Base-by-base conservation (phyloP, 495 filamentous ascomycete genomes). In the Platismatia glauca region DNA sequence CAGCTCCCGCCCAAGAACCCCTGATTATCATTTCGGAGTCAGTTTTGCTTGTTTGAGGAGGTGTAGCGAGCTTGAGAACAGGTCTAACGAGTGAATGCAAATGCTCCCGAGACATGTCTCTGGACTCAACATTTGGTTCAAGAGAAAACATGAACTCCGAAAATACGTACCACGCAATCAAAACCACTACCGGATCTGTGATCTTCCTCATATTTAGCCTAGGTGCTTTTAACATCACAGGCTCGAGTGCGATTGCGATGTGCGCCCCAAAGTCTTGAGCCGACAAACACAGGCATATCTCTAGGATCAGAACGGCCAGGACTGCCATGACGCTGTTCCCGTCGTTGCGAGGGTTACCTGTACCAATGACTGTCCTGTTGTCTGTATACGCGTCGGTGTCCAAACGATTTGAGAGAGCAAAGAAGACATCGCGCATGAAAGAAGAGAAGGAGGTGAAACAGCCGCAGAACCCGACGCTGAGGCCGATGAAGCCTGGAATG, bases 391-490 rank as follows among this genome's bases (percentile, higher is more conserved):
- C 41, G 41, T 18, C n/a, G 16, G 41, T 44, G 8, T n/a, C 8
- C 16, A 44, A n/a, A 20, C n/a, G 18, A 69, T 96, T 95, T 11
- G 89, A 85, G 15, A 96, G 71, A 0, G 89, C 86, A 20, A 95
- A 78, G 72, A 95, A 96, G 50, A 79, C 73, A 69, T 94, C 93
- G 4, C 91, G 84, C 43, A 92, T 86, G 71, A 96, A 95, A 15
- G 88, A 85, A 0, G 91, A 95, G 74, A 97, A 97, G 53, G 86
- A 90, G 7, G 93, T 97, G 58, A 93, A 86, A 67, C 84, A 90
- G 60, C 93, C 94, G 73, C 94, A 97, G 76, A 95, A 96, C 12
- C 94, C 93, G 3, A 89, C 94, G 0, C 91, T 84, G 2, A 98
- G 84, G n/a, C 93, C 93, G 62, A 96, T 89, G 71, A 93, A 97